A percentile compares a stretch with the other conserved stretches of the same genome.
Conservation (phyloP, 164 flowering plant species). For the Nelumbo lutea region DNA sequence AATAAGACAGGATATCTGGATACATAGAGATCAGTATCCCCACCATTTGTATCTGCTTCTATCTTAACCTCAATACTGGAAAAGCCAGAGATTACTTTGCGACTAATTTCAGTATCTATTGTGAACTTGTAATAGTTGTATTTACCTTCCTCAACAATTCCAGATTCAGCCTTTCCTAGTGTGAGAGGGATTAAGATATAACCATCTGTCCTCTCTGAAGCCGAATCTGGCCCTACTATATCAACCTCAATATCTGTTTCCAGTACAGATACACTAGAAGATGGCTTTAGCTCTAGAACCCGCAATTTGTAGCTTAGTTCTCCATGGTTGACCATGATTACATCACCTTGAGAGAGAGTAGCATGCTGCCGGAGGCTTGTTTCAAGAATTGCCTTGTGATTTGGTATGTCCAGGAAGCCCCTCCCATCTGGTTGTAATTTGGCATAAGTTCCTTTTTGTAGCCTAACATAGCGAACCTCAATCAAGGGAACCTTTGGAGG, state of each 20-base stretch:
- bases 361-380: conserved; percentile 93
- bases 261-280: conserved; percentile 80
- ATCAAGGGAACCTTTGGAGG: conserved; percentile 34
- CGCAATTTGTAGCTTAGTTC: conserved; percentile 50
- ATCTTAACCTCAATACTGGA: conserved; percentile 56
- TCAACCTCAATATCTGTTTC: conserved; percentile 98
- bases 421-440: conserved; percentile 61
- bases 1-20: conserved; percentile 81
- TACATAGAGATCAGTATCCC: conserved; percentile 84
- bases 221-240: conserved; percentile 55
- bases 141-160: conserved; percentile 68
- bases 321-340: conserved; percentile 75
- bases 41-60: conserved; percentile 49
- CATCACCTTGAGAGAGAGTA: conserved; percentile 80
- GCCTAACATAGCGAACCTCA: conserved; percentile 77
- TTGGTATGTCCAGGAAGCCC: conserved; percentile 86
- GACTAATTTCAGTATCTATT: conserved; percentile 40
- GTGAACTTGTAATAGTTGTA: conserved; percentile 79
- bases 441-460: conserved; percentile 82
- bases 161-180: conserved; percentile 62
- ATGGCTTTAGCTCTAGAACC: conserved; percentile 84
- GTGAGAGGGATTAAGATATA: conserved; percentile 49
- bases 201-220: conserved; percentile 32
- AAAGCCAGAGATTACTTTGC: conserved; percentile 41
- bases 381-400: conserved; percentile 94